These are phyloP conservation scores for Aspergillus nomiae DNA, from an alignment of 2,329 filamentous ascomycete species.

Conservation along the genomic window DNA sequence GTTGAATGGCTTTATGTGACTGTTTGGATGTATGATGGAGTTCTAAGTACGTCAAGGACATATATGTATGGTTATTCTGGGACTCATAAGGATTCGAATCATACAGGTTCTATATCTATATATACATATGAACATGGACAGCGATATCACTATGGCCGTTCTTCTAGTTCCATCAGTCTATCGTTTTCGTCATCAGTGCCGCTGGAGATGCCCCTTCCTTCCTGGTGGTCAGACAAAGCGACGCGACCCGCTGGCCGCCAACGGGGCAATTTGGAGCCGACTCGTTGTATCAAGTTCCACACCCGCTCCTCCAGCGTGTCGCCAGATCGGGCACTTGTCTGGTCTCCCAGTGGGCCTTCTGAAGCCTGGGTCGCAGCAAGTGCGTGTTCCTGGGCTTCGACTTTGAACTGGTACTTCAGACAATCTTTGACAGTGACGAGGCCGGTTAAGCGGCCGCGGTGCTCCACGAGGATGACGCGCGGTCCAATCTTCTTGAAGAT, in stretches of 20 bases:
- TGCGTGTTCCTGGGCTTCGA: constrained; percentile 76
- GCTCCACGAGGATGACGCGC: constrained; percentile 87
- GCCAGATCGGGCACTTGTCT: constrained; percentile 19
- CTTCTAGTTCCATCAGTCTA: constrained; percentile 35
- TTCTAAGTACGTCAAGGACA: background rate
- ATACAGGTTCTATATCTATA: background rate
- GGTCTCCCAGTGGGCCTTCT: constrained; percentile 26
- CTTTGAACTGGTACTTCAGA: constrained; percentile 95
- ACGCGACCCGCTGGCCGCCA: constrained; percentile 13
- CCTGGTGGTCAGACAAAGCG: background rate
- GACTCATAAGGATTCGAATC: background rate
- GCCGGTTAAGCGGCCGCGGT: constrained; percentile 78
- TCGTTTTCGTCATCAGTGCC: constrained; percentile 37
- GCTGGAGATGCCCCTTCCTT: constrained; percentile 49
- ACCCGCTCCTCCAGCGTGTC: constrained; percentile 38
- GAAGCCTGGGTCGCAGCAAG: constrained; percentile 36
- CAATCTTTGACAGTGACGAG: constrained; percentile 97
- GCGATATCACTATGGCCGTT: constrained; percentile 22
- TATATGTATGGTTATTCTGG: constrained; percentile 1
- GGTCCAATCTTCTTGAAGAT: constrained; percentile 98
- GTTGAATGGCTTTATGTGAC: background rate
- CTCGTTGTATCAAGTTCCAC: constrained; percentile 40
- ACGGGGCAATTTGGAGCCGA: constrained; percentile 24
- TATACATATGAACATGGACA: background rate
- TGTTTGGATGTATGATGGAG: background rate